These are phyloP conservation scores for Spongispora temasekensis DNA, from an alignment of 1,284 basidiomycete genomes.

Conservation along the genomic window DNA sequence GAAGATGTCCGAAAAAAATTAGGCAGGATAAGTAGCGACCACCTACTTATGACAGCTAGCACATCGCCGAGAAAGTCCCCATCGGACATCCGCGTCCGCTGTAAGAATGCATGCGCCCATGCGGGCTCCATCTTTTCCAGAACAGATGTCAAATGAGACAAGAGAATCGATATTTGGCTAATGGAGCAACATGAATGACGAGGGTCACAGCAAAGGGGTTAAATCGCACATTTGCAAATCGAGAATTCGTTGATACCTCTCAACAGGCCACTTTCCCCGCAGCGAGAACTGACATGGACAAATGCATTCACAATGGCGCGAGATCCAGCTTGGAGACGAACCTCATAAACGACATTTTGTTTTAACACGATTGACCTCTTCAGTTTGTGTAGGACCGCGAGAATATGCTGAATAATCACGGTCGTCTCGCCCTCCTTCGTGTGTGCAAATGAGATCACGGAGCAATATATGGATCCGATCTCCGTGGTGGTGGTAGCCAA, in stretches of 20 bases:
- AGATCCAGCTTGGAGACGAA: slow-evolving; percentile 25
- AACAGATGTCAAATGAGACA: slow-evolving; percentile 67
- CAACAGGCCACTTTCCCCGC: slow-evolving; percentile 66
- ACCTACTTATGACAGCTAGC: slow-evolving; percentile 74
- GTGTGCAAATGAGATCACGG: slow-evolving; percentile 65
- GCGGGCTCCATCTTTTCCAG: slow-evolving; percentile 65
- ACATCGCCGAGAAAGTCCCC: slow-evolving; percentile 84
- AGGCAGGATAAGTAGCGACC: not conserved
- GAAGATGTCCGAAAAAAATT: not conserved
- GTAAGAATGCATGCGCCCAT: slow-evolving; percentile 78
- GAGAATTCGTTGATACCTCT: slow-evolving; percentile 64
- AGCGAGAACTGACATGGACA: slow-evolving; percentile 56
- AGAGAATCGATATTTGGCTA: slow-evolving; percentile 62
- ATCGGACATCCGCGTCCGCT: slow-evolving; percentile 75
- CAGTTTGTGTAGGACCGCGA: slow-evolving; percentile 67
- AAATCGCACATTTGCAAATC: slow-evolving; percentile 61
- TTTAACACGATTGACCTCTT: slow-evolving; percentile 56
- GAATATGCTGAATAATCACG: slow-evolving; percentile 55
- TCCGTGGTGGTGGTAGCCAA: slow-evolving; percentile 64
- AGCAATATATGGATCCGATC: slow-evolving; percentile 66
- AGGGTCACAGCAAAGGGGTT: too few species aligned
- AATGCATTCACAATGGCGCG: not conserved
- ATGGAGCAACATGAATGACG: slow-evolving; percentile 10
- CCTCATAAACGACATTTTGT: slow-evolving; percentile 68
- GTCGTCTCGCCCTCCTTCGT: slow-evolving; percentile 42